Evolutionary conservation across 352 stramenopile genomes (phyloP), one percentile per base, ranked within the genome.

Genomic region (Phytophthora ohioensis): DNA sequence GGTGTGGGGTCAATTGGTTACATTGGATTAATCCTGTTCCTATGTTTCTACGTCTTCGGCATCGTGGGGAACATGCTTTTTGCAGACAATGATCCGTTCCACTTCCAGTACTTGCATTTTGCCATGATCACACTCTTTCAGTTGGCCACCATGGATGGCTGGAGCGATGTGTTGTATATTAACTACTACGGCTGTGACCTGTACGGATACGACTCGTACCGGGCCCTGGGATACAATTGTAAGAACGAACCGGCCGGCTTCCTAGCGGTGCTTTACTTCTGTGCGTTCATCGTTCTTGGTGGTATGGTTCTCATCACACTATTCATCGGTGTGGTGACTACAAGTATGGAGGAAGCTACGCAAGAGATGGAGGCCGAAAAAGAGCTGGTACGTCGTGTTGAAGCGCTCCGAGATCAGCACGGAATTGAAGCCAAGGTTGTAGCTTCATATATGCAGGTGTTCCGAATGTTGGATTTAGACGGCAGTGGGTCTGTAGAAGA

Each of bases 51-150:
- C 79, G 82, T 98, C 1, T 98, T 97, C 51, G 90, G 90, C 30
- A 96, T 97, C 56, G 76, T 97, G 13, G 92, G 91, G 63, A 97
- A 98, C 73, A 93, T 97, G 76, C 64, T 98, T 5, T 98, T 98
- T 58, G 71, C 83, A 0, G 65, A 68, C 6, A 97, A 97, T 60
- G 91, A 98, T 52, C 91, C 92, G 12, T 96, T 92, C 65, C 87
- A 97, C 69, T 97, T 97, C 56, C 78, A 92, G 57, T 84, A 91
- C 41, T 74, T 98, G 36, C 89, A 97, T 55, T 96, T 87, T 34
- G 82, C 91, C 17, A 92, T 98, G 82, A 77, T 98, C 36, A 91
- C 90, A 47, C 87, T 98, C n/a, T 97, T 98, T 63, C 87, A 95
- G 15, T 78, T 77, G 41, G 78, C 89, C 12, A 97, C 91, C 13